Conservation (phyloP, 2,329 filamentous ascomycete genomes). For the Fusarium bactridioides region DNA sequence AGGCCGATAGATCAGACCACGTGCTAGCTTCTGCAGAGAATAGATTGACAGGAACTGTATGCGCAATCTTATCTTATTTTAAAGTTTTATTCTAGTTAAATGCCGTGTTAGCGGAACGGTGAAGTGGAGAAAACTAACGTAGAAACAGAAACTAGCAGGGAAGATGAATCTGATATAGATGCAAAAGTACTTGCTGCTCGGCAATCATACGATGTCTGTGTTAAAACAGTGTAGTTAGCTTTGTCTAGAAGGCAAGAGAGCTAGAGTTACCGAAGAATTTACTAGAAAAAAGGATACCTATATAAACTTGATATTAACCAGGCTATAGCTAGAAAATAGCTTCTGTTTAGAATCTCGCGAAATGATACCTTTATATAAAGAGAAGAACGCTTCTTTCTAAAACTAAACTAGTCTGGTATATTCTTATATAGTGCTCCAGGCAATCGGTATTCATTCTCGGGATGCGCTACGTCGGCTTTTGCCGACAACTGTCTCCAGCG, state of each 20-base stretch:
- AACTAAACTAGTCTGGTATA: too few species aligned
- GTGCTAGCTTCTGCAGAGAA: background rate
- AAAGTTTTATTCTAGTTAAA: background rate
- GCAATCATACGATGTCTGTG: background rate
- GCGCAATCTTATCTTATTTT: background rate
- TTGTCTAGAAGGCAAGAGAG: background rate
- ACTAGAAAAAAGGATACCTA: too few species aligned
- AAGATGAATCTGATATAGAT: background rate
- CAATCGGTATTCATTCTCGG: too few species aligned
- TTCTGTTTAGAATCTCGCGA: fast-evolving
- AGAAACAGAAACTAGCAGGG: background rate
- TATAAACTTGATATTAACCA: too few species aligned
- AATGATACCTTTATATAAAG: too few species aligned
- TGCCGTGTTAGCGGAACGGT: background rate
- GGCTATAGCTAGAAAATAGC: too few species aligned
- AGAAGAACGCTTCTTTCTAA: too few species aligned
- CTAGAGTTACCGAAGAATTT: fast-evolving
- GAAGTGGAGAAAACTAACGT: background rate
- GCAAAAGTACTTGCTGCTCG: background rate
- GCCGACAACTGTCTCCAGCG: background rate
- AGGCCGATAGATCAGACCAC: background rate
- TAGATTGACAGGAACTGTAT: background rate
- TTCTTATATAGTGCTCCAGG: too few species aligned
- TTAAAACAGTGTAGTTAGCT: background rate
- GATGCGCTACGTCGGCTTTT: background rate